A percentile compares a stretch with the other conserved stretches of the same genome.
These are phyloP conservation scores for Ophiostoma australiae DNA, from an alignment of 2,329 filamentous ascomycete genomes.

Conservation along the genomic window DNA sequence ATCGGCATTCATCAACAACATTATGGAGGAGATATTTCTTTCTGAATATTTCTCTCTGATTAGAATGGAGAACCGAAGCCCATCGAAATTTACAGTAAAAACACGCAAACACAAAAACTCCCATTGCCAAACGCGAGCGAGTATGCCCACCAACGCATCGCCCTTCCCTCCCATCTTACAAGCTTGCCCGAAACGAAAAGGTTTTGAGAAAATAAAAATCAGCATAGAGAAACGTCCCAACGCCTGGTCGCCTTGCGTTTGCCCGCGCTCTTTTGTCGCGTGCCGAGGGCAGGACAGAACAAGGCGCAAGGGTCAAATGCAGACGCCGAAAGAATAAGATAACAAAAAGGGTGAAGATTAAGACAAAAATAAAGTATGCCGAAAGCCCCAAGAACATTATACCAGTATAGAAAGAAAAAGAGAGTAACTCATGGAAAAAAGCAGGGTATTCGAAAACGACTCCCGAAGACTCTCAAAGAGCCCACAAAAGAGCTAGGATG, in stretches of 20 bases:
- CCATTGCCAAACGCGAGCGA: not conserved
- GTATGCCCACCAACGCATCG: not conserved
- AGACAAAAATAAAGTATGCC: conserved; percentile 8
- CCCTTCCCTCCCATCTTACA: conserved; percentile 5
- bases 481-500: not conserved
- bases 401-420: conserved; percentile 4
- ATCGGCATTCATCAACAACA: not conserved
- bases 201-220: not conserved
- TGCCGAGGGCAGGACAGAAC: not conserved
- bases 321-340: not conserved
- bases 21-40: not conserved
- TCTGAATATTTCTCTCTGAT: not conserved
- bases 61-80: not conserved
- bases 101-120: conserved; percentile 5
- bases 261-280: not conserved
- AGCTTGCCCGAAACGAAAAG: conserved; percentile 11
- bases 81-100: not conserved
- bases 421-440: conserved; percentile 12
- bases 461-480: not conserved
- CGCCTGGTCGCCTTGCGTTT: conserved; percentile 5
- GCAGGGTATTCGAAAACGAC: conserved; percentile 1
- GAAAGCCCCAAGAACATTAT: not conserved
- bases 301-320: not conserved
- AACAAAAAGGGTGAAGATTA: not conserved
- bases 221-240: not conserved